A percentile compares a stretch with the other conserved stretches of the same genome.
Evolutionary conservation across 2,329 filamentous ascomycete genomes (phyloP).

Genomic region (Periconia digitata): DNA sequence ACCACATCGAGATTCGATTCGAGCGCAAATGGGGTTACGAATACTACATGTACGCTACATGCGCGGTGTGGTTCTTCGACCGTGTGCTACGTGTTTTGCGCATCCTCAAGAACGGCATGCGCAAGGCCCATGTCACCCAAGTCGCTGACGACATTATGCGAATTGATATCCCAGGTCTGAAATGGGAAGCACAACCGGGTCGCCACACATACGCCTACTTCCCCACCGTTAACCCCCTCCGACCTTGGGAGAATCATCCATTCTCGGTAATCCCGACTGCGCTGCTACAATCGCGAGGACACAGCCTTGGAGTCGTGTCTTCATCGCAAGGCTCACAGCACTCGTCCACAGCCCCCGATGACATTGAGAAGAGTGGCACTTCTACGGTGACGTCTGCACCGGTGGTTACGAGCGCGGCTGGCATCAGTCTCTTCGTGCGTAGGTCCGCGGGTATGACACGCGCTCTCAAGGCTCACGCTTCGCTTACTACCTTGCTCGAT

Average conservation of each 20-base stretch:
- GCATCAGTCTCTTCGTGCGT: conserved; percentile 42
- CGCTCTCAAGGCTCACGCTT: conserved; percentile 19
- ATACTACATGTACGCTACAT: conserved; percentile 48
- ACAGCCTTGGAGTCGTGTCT: not conserved
- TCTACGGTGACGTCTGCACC: not conserved
- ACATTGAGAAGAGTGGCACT: not conserved
- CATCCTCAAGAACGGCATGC: conserved; percentile 40
- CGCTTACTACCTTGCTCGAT: conserved; percentile 45
- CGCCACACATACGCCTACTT: conserved; percentile 53
- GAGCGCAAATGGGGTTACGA: conserved; percentile 42
- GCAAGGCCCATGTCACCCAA: conserved; percentile 40
- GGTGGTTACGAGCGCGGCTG: conserved; percentile 6
- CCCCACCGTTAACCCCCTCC: conserved; percentile 42
- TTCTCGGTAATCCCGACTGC: conserved; percentile 46
- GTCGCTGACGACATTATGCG: conserved; percentile 31
- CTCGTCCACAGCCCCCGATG: not conserved
- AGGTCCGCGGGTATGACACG: conserved; percentile 44
- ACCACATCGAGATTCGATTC: conserved; percentile 36
- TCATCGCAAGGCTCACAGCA: conserved; percentile 1
- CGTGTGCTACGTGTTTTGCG: conserved; percentile 45
- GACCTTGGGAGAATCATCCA: conserved; percentile 56
- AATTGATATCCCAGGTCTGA: conserved; percentile 43
- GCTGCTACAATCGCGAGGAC: conserved; percentile 4
- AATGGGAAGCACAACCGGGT: conserved; percentile 32
- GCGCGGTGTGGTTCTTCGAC: conserved; percentile 52